Percentiles rank a stretch among this genome's conserved stretches.
phyloP scores from a whole-genome alignment of 148 eudicot species.

The Vaccinium darrowii region DNA sequence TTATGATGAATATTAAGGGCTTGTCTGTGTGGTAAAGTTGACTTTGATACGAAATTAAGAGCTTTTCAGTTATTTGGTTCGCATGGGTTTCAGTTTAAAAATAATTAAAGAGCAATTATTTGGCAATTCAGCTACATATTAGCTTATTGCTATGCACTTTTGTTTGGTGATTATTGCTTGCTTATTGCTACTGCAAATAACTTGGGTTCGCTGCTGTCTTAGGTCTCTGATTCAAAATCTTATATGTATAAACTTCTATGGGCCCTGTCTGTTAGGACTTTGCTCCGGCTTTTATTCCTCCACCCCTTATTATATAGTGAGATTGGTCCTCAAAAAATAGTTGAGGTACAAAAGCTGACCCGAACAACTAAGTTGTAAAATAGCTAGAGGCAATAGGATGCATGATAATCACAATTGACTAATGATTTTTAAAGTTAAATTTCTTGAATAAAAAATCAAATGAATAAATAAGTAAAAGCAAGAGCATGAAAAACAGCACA shows the following conservation, averaged over 20 bases:
- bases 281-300: no score
- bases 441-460: neutral
- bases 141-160: neutral
- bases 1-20: neutral
- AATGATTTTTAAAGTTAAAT: neutral
- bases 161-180: no score
- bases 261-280: no score
- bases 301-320: no score
- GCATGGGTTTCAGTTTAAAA: neutral
- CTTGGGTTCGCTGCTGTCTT: no score
- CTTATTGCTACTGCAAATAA: no score
- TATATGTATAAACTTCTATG: no score
- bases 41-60: neutral
- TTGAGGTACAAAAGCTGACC: neutral
- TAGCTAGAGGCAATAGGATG: neutral
- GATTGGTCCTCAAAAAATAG: no score
- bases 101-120: neutral
- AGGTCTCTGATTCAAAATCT: no score
- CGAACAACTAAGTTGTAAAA: neutral
- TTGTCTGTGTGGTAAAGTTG: neutral
- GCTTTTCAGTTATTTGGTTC: neutral
- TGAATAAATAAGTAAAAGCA: no score
- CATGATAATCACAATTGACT: neutral
- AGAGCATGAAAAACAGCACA: neutral
- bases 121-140: no score